Percentiles rank a stretch among this genome's conserved stretches.
Conservation (phyloP, 768 basidiomycete genomes). For the Pleurotus tuoliensis region DNA sequence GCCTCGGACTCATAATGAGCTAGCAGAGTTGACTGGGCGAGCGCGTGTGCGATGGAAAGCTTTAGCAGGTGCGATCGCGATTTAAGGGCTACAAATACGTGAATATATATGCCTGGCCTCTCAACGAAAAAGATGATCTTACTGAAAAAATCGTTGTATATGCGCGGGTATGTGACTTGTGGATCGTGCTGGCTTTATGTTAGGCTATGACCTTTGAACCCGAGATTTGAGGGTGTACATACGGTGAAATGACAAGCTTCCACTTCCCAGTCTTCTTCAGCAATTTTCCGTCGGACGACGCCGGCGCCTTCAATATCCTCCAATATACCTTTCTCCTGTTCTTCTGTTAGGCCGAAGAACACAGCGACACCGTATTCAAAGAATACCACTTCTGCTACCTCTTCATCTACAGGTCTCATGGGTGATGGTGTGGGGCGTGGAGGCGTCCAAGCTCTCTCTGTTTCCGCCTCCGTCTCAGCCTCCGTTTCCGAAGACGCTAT, state of each 20-base stretch:
- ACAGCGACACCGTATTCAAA: constrained; percentile 89
- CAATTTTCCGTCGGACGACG: constrained; percentile 55
- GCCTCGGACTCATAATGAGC: constrained; percentile 83
- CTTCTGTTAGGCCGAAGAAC: constrained; percentile 83
- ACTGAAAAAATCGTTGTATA: constrained; percentile 98
- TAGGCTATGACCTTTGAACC: constrained; percentile 1
- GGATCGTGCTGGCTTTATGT: constrained; percentile 66
- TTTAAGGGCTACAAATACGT: constrained; percentile 65
- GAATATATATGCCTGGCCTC: constrained; percentile 3
- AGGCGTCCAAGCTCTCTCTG: constrained; percentile 7
- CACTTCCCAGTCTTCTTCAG: constrained; percentile 80
- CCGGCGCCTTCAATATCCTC: constrained; percentile 80
- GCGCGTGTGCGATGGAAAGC: constrained; percentile 89
- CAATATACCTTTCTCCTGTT: constrained; percentile 75
- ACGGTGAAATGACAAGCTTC: constrained; percentile 92
- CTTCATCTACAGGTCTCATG: constrained; percentile 32
- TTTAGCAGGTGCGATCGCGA: constrained; percentile 87
- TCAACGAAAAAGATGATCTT: constrained; percentile 22
- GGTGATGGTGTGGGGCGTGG: neutral
- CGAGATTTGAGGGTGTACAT: constrained; percentile 22
- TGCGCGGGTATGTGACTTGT: constrained; percentile 78
- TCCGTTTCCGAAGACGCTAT: constrained; percentile 9
- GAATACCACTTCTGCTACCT: constrained; percentile 72
- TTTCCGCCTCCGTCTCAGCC: constrained; percentile 16
- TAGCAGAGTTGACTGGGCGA: constrained; percentile 91